A percentile compares a stretch with the other conserved stretches of the same genome.
Conservation (phyloP, 2,329 filamentous ascomycete species). For the Aspergillus calidoustus region DNA sequence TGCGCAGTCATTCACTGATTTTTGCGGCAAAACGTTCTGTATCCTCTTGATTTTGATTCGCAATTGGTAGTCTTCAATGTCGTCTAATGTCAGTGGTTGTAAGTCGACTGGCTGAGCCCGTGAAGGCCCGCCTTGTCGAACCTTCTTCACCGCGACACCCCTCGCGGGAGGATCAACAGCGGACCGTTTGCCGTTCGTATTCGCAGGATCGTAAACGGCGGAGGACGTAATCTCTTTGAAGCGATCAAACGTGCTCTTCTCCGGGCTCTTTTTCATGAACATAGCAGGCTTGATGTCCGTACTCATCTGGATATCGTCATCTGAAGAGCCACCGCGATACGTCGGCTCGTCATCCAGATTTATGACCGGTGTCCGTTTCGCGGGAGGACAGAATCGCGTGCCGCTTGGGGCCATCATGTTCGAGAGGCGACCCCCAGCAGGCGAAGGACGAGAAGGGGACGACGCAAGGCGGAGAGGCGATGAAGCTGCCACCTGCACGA, state of each 20-base stretch:
- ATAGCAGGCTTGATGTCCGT: slow-evolving; percentile 66
- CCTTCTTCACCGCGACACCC: slow-evolving; percentile 44
- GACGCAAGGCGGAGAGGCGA: slow-evolving; percentile 69
- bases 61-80: slow-evolving; percentile 56
- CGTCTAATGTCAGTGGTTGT: slow-evolving; percentile 51
- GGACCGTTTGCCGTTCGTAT: slow-evolving; percentile 42
- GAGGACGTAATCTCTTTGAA: slow-evolving; percentile 52
- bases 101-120: slow-evolving; percentile 51
- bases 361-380: slow-evolving; percentile 45
- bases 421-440: slow-evolving; percentile 54
- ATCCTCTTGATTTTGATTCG: slow-evolving; percentile 59
- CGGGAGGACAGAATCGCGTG: slow-evolving; percentile 67
- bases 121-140: slow-evolving; percentile 48
- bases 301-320: slow-evolving; percentile 56
- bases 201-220: slow-evolving; percentile 47
- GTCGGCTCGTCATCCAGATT: slow-evolving; percentile 61
- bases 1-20: slow-evolving; percentile 53
- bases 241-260: slow-evolving; percentile 44
- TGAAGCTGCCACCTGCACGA: slow-evolving; percentile 85
- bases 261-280: slow-evolving; percentile 53
- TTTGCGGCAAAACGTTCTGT: slow-evolving; percentile 51
- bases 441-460: slow-evolving; percentile 42
- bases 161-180: slow-evolving; percentile 47
- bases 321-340: slow-evolving; percentile 67
- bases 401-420: slow-evolving; percentile 75